Evolutionary conservation across 495 filamentous ascomycete genomes (phyloP), one percentile per base, ranked within the genome.

Genomic region (Lasiosphaeria miniovina): DNA sequence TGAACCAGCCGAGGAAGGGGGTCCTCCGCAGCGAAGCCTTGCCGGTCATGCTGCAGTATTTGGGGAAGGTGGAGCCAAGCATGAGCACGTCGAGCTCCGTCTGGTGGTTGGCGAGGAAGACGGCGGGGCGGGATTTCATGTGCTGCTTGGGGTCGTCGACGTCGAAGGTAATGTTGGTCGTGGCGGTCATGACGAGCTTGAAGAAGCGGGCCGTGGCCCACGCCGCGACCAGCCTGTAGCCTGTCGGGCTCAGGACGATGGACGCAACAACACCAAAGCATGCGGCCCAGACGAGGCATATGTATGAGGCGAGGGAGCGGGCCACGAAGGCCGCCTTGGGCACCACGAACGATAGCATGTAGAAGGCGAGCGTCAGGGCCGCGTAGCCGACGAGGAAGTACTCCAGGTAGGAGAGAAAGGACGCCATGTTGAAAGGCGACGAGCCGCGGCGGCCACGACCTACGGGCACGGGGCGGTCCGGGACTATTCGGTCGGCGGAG

Each of bases 1-100:
- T 98, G 76, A 95, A 99, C 93, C 91, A 96, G 54, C 94, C 94
- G 48, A 99, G 78, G 70, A 99, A 87, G 2, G 94, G 94, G n/a
- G 86, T 73, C 49, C 81, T 83, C 65, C 86, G 87, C 63, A 99
- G 77, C 40, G 84, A 88, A 67, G 88, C 86, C 83, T 99, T 99
- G 45, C 93, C 91, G 5, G 93, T 97, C 50, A 99, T 90, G 70
- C 86, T 90, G 77, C 90, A 95, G 79, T 94, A 91, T 57, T 86
- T 87, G 11, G 94, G 95, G 79, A 96, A 96, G 60, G 94, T 82
- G 64, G 76, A 73, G 43, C 91, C 94, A 11, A 98, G 82, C 82
- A 98, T 87, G 54, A 96, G 81, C 36, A 99, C 89, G 70, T 99
- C 94, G 57, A 99, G 83, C 71, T 97, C 95, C 5, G 87, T 89